Evolutionary conservation across 148 eudicot genomes (phyloP).

Genomic region (Cornus florida): DNA sequence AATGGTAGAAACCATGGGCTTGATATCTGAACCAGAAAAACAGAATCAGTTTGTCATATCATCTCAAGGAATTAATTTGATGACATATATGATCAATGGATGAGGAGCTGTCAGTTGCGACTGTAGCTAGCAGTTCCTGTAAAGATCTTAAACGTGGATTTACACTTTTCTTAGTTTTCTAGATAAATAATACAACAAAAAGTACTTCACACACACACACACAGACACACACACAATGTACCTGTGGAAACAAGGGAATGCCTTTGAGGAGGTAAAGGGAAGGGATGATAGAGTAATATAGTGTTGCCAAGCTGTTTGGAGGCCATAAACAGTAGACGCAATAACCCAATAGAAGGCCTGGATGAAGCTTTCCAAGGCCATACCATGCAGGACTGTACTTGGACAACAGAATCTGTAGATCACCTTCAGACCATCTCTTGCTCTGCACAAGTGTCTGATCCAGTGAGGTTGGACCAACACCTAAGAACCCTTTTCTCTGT

Average conservation of each 20-base stretch:
- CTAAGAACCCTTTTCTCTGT: slow-evolving; percentile 50
- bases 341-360: slow-evolving; percentile 52
- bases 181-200: too few relatives aligned
- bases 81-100: too few relatives aligned
- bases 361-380: slow-evolving; percentile 51
- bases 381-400: slow-evolving; percentile 58
- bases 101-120: too few relatives aligned
- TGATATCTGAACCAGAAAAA: slow-evolving; percentile 40
- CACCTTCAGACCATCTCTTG: slow-evolving; percentile 93
- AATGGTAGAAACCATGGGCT: slow-evolving; percentile 72
- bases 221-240: slow-evolving; percentile 8
- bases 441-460: slow-evolving; percentile 65
- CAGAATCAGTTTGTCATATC: background rate
- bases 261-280: slow-evolving; percentile 62
- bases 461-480: slow-evolving; percentile 58
- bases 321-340: slow-evolving; percentile 59
- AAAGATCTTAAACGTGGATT: too few relatives aligned
- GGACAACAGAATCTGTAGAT: slow-evolving; percentile 62
- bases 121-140: too few relatives aligned
- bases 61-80: too few relatives aligned
- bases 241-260: slow-evolving; percentile 70
- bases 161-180: too few relatives aligned
- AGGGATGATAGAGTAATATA: slow-evolving; percentile 61
- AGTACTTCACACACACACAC: too few relatives aligned
- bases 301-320: slow-evolving; percentile 44